Conservation (phyloP, 2,329 filamentous ascomycete species). For the Herpotrichia juniperi region DNA sequence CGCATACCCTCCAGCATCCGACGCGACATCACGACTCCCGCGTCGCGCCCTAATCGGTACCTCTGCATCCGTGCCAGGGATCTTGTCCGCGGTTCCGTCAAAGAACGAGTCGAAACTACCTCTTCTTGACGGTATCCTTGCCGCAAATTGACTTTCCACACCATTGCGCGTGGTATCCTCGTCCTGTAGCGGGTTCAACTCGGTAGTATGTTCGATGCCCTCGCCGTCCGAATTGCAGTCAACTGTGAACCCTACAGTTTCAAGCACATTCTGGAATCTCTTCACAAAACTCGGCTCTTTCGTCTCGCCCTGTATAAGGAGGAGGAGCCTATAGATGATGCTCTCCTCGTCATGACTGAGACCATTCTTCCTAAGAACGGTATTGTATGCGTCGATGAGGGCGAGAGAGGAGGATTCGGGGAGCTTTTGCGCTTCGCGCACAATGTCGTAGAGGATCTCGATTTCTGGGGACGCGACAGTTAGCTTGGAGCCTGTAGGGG, state of each 20-base stretch:
- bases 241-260: conserved; percentile 75
- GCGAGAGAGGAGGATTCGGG: conserved; percentile 72
- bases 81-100: conserved; percentile 60
- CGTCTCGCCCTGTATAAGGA: conserved; percentile 63
- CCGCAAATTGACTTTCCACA: too few relatives aligned
- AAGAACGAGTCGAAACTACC: conserved; percentile 67
- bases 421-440: conserved; percentile 71
- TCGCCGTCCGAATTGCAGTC: conserved; percentile 61
- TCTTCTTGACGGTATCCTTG: conserved; percentile 46
- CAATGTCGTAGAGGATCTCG: conserved; percentile 76
- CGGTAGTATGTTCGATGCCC: conserved; percentile 42
- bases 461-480: conserved; percentile 65
- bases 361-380: conserved; percentile 72
- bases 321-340: conserved; percentile 77
- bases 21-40: conserved; percentile 17
- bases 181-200: too few relatives aligned
- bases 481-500: conserved; percentile 10
- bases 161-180: conserved; percentile 32
- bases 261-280: conserved; percentile 75
- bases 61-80: conserved; percentile 47
- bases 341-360: conserved; percentile 75
- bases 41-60: conserved; percentile 24
- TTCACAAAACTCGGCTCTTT: conserved; percentile 60
- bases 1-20: conserved; percentile 10
- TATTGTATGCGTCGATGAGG: conserved; percentile 81